Evolutionary conservation across 148 eudicot species (phyloP), one percentile per base, ranked within the genome.

Genomic region (Nyssa sinensis): DNA sequence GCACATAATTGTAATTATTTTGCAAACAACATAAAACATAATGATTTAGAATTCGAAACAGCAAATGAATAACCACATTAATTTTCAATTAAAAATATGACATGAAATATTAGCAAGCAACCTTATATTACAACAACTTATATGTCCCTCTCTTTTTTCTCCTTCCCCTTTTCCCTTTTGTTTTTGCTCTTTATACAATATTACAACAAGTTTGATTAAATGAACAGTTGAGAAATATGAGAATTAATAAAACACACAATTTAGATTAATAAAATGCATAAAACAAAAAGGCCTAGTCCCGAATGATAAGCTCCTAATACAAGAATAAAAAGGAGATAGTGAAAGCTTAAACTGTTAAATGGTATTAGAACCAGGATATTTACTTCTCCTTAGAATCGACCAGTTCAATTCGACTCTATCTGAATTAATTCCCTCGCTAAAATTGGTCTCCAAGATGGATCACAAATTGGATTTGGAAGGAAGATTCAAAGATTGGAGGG

Each of bases 1-100:
- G 88, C 78, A 69, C 23, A 65, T 62, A 60, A 72, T 21, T 58
- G 35, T 62, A 61, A 71, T 59, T 74, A 31, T 10, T 61, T 72
- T 5, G n/a, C n/a, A 58, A 24, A 24, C 33, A 3, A 51, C 5
- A 53, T 55, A 34, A 31, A 49, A 34, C 5, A 33, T 64, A 33
- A 32, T 51, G 39, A 32, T 23, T n/a, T 28, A 3, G 30, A 29
- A 70, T 31, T 3, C 19, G 6, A 21, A 21, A n/a, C 3, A 21
- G 59, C 59, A 53, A 21, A 30, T 32, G 31, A 70, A 29, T n/a
- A 33, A 19, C 47, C 68, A 64, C 44, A 64, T 21, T 21, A 55
- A 21, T 16, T 53, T 3, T 53, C 16, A 53, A 53, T 21, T 53
- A 0, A 53, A 53, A 53, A 3, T 53, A 13, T 14, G n/a, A 3